Percentiles rank a stretch among this genome's conserved stretches.
Conservation (phyloP, 108 stramenopile species). For the Skeletonema tropicum region DNA sequence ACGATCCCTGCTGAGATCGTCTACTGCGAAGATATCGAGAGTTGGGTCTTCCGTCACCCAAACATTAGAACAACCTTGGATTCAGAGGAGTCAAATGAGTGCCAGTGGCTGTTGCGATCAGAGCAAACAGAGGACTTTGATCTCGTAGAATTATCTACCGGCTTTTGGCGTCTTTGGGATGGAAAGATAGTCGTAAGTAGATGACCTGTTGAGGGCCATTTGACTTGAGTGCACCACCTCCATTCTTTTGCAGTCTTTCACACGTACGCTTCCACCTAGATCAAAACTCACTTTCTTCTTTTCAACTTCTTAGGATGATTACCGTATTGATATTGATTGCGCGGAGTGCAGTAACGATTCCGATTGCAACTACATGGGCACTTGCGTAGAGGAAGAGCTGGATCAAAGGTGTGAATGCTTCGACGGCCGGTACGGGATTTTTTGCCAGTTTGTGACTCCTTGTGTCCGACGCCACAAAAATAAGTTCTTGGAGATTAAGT, state of each 20-base stretch:
- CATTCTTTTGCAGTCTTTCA: too few relatives aligned
- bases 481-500: too few relatives aligned
- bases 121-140: slow-evolving; percentile 22
- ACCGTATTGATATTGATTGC: background rate
- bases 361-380: slow-evolving; percentile 33
- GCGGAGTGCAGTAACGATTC: background rate
- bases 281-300: background rate
- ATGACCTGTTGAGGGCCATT: too few relatives aligned
- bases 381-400: slow-evolving; percentile 7
- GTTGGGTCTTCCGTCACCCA: slow-evolving; percentile 27
- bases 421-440: slow-evolving; percentile 3
- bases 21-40: slow-evolving; percentile 29
- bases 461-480: too few relatives aligned
- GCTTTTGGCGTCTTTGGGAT: slow-evolving; percentile 38
- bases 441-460: slow-evolving; percentile 23
- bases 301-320: background rate
- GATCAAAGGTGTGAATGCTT: slow-evolving; percentile 14
- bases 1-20: slow-evolving; percentile 32
- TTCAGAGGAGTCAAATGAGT: slow-evolving; percentile 7
- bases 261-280: background rate
- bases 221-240: background rate
- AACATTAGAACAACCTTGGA: slow-evolving; percentile 13
- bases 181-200: slow-evolving; percentile 12
- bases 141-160: slow-evolving; percentile 27
- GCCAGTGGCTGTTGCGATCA: slow-evolving; percentile 25